Evolutionary conservation across 345 rosid species (phyloP), one percentile per base, ranked within the genome.

Genomic region (Luvunga scandens): DNA sequence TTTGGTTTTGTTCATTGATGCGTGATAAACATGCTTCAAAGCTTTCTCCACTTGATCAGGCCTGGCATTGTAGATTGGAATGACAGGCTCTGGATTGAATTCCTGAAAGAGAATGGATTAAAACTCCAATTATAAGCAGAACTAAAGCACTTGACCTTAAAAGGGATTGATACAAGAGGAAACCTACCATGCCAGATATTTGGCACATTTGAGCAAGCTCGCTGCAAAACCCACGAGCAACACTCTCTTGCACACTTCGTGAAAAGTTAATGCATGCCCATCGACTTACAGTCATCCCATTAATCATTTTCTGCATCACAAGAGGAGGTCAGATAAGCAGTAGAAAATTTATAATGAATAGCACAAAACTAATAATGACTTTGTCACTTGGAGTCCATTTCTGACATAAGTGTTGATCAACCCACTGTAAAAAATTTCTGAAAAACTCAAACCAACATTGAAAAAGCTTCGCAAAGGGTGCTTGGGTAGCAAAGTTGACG

Each of bases 211-310:
- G 98, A 79, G 89, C 92, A 80, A 97, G 98, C 69, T 97, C 99
- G 81, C 69, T 89, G 86, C 97, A 97, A 77, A 97, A 97, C 18
- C 94, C 98, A 8, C 91, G 93, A 45, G 97, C 99, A 80, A 91
- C 90, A 42, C 87, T 93, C 76, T 97, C 99, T 89, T 97, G 99
- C 36, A 97, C 98, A 36, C 91, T 94, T 34, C 94, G 88, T 66
- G 98, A 97, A 80, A 97, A 97, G 90, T 97, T 94, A 73, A 97
- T 92, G 81, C 99, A 97, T 3, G 96, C 93, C 99, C 99, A 97
- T 64, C 96, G 88, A 81, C 78, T 94, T 67, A 97, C 98, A 13
- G 97, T 93, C 98, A 93, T 94, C 67, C 98, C 99, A 56, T 97
- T 94, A 62, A 97, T 94, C 99, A 97, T 94, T 88, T 97, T 97